phyloP scores from a whole-genome alignment of 805 yeast genomes.

The Teunomyces aglyptinius region DNA sequence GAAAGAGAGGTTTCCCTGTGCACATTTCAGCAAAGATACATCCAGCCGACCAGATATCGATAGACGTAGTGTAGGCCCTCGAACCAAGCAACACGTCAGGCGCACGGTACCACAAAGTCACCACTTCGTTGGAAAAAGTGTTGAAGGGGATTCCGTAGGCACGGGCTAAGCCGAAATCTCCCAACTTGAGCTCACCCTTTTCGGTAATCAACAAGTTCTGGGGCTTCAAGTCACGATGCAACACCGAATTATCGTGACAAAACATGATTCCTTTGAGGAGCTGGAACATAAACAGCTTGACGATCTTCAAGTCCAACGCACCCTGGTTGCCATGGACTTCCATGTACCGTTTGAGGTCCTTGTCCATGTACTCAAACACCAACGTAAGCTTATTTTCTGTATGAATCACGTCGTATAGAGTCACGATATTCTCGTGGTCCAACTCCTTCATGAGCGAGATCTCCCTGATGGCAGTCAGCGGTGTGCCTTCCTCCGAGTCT shows the following conservation, averaged over 20 bases:
- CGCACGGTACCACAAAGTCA: slow-evolving; percentile 96
- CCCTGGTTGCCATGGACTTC: slow-evolving; percentile 77
- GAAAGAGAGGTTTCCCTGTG: slow-evolving; percentile 95
- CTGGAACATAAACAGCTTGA: slow-evolving; percentile 93
- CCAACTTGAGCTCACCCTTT: slow-evolving; percentile 90
- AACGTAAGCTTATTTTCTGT: slow-evolving; percentile 93
- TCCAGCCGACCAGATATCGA: slow-evolving; percentile 98
- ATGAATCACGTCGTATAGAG: slow-evolving; percentile 92
- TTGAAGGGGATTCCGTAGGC: slow-evolving; percentile 98
- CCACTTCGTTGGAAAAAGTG: slow-evolving; percentile 96
- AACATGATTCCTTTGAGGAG: slow-evolving; percentile 83
- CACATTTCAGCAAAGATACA: slow-evolving; percentile 98
- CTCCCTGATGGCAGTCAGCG: slow-evolving; percentile 96
- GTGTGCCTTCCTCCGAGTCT: slow-evolving; percentile 97
- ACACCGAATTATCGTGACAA: slow-evolving; percentile 81
- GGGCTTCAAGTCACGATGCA: slow-evolving; percentile 88
- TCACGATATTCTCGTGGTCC: slow-evolving; percentile 88
- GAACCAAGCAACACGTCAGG: slow-evolving; percentile 96
- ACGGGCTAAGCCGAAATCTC: slow-evolving; percentile 95
- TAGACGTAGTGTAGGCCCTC: slow-evolving; percentile 92
- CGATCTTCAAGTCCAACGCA: slow-evolving; percentile 67
- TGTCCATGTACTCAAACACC: slow-evolving; percentile 91
- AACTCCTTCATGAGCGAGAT: slow-evolving; percentile 93
- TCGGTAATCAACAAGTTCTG: slow-evolving; percentile 86
- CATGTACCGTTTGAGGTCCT: slow-evolving; percentile 93